Conservation (phyloP, 768 basidiomycete species). For the Cystobasidiopsis lactophilus region DNA sequence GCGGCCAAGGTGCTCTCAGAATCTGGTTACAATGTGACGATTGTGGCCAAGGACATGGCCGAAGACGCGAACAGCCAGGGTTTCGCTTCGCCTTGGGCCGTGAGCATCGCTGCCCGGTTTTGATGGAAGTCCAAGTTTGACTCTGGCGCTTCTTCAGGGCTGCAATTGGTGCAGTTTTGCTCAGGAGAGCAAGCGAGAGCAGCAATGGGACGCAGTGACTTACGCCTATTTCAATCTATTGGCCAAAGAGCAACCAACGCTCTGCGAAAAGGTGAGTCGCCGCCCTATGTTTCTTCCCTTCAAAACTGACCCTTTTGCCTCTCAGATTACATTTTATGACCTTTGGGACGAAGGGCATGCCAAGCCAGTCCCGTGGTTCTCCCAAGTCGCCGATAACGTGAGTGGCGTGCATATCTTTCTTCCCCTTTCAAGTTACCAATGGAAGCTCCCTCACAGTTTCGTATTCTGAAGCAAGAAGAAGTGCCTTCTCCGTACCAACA, state of each 20-base stretch:
- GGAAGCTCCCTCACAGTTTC: neutral
- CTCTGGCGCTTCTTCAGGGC: neutral
- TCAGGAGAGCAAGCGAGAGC: slow-evolving; percentile 4
- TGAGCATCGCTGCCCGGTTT: neutral
- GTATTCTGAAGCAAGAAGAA: neutral
- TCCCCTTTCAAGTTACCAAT: neutral
- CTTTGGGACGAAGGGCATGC: slow-evolving; percentile 1
- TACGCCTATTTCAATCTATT: neutral
- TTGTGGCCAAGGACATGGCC: slow-evolving; percentile 5
- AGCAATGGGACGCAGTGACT: slow-evolving; percentile 6
- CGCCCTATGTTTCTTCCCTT: too few relatives aligned
- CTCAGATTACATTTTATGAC: slow-evolving; percentile 4
- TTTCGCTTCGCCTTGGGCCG: slow-evolving; percentile 10
- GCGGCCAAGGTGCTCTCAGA: neutral
- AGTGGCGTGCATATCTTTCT: neutral
- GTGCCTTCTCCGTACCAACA: neutral
- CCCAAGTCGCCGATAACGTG: slow-evolving; percentile 3
- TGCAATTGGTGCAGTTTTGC: slow-evolving; percentile 11
- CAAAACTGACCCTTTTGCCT: too few relatives aligned
- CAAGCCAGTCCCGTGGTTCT: slow-evolving; percentile 7
- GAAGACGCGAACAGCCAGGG: neutral
- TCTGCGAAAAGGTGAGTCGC: neutral
- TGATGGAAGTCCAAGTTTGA: neutral
- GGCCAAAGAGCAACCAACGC: neutral
- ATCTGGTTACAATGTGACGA: slow-evolving; percentile 5